Conservation (phyloP, 495 filamentous ascomycete genomes). For the Cenococcum geophilum region DNA sequence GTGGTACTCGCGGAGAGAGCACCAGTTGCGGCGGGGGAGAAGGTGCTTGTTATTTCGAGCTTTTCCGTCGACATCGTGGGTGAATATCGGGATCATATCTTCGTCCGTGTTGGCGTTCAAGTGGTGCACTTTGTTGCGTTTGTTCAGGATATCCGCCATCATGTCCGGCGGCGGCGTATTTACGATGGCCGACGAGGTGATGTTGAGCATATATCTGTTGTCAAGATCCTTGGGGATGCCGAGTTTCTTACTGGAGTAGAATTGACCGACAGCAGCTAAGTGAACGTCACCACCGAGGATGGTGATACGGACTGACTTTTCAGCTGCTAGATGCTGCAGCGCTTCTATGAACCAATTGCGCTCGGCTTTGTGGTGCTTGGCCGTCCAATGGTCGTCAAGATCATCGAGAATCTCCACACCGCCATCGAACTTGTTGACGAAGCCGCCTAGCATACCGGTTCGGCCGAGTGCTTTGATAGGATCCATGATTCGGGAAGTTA, state of each 20-base stretch:
- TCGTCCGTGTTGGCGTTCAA: slow-evolving; percentile 81
- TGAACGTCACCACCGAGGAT: slow-evolving; percentile 91
- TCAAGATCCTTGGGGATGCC: slow-evolving; percentile 75
- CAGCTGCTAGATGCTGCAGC: slow-evolving; percentile 81
- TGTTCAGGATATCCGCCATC: slow-evolving; percentile 87
- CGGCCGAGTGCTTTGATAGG: slow-evolving; percentile 84
- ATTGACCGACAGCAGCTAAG: slow-evolving; percentile 84
- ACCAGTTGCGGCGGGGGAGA: slow-evolving; percentile 91
- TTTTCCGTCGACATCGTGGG: slow-evolving; percentile 79
- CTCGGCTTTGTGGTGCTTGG: slow-evolving; percentile 85
- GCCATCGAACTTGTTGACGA: slow-evolving; percentile 85
- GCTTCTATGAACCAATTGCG: slow-evolving; percentile 81
- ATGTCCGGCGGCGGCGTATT: slow-evolving; percentile 86
- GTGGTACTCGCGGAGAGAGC: slow-evolving; percentile 74
- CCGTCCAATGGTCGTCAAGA: slow-evolving; percentile 93
- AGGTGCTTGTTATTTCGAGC: slow-evolving; percentile 83
- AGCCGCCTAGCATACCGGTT: slow-evolving; percentile 68
- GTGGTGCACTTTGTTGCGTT: slow-evolving; percentile 89
- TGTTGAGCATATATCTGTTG: slow-evolving; percentile 85
- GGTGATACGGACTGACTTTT: slow-evolving; percentile 86
- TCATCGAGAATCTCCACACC: slow-evolving; percentile 92
- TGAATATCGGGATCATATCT: slow-evolving; percentile 90
- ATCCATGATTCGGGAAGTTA: slow-evolving; percentile 79
- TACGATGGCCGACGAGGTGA: slow-evolving; percentile 87
- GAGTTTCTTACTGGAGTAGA: slow-evolving; percentile 82